A percentile compares a stretch with the other conserved stretches of the same genome.
These are phyloP conservation scores for Polyporus tsugae DNA, from an alignment of 1,284 basidiomycete species.

Conservation along the genomic window DNA sequence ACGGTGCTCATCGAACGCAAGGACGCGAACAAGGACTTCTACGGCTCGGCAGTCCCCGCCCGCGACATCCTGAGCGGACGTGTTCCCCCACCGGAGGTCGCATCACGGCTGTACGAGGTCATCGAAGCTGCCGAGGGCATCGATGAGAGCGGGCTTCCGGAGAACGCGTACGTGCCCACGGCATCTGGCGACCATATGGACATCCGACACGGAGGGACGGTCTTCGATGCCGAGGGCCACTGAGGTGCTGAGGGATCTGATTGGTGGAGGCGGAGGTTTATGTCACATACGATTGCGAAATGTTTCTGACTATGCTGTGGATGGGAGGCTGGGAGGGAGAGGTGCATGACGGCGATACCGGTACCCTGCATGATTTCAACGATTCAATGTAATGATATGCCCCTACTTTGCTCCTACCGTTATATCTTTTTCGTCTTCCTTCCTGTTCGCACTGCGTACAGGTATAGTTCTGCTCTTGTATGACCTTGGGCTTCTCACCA, in stretches of 20 bases:
- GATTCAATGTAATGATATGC: constrained; percentile 16
- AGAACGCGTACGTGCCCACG: constrained; percentile 82
- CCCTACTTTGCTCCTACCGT: constrained; percentile 5
- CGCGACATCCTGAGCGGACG: constrained; percentile 91
- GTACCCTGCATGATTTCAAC: constrained; percentile 16
- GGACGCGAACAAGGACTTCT: constrained; percentile 95
- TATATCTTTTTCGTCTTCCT: background rate
- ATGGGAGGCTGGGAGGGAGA: background rate
- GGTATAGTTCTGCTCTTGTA: background rate
- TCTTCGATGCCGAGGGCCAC: constrained; percentile 72
- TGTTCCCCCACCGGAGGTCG: constrained; percentile 96
- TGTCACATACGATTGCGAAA: background rate
- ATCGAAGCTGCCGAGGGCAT: constrained; percentile 89
- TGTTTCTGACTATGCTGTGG: background rate
- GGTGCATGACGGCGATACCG: background rate
- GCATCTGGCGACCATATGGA: constrained; percentile 67
- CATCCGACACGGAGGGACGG: constrained; percentile 54
- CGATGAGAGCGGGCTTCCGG: constrained; percentile 82
- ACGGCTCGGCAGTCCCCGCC: constrained; percentile 91
- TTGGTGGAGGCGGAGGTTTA: background rate
- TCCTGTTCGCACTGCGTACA: background rate
- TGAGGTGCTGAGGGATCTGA: constrained; percentile 14
- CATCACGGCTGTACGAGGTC: constrained; percentile 92
- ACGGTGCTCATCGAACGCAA: constrained; percentile 95
- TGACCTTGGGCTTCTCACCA: background rate